Evolutionary conservation across 345 rosid genomes (phyloP), one percentile per base, ranked within the genome.

Genomic region (Eucalyptus guilfoylei): DNA sequence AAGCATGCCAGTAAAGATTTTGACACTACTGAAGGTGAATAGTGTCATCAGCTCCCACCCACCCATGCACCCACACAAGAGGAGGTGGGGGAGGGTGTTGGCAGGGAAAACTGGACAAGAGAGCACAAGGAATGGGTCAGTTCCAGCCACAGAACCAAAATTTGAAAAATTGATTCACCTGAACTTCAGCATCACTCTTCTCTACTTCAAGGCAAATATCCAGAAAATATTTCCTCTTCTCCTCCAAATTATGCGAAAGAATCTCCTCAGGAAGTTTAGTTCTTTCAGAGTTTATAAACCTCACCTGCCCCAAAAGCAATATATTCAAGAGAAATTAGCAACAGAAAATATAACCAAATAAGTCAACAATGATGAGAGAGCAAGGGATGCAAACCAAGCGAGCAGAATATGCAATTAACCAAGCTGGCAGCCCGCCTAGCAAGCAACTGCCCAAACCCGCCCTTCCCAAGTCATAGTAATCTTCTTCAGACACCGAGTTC

Each of bases 171-270:
- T 47, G n/a, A 85, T 90, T 91, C 87, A 98, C 99, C 99, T 98
- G 99, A 94, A 98, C 96, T 93, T 98, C 99, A n/a, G 99, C 99
- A 91, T 97, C 99, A 90, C 97, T 96, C 93, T 95, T 96, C 94
- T 98, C 99, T 87, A 95, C 96, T 80, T 98, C 99, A 88, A 95
- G 93, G 92, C 91, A 93, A 88, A 94, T 91, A 52, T 98, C 99
- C 42, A 95, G 89, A 89, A 92, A 96, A 87, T 94, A 98, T 94
- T 97, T 97, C 85, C 95, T 93, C 92, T 97, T 98, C 91, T 98
- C 99, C 94, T 97, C 96, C 93, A 98, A 88, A 94, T 96, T 98
- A 92, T 98, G 99, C 94, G 91, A 95, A 50, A 97, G 93, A 89
- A 98, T 96, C 93, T 96, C 99, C 86, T 92, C 95, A 23, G 99